These are phyloP conservation scores for Alternaria panax DNA, from an alignment of 2,329 filamentous ascomycete species.

Conservation along the genomic window DNA sequence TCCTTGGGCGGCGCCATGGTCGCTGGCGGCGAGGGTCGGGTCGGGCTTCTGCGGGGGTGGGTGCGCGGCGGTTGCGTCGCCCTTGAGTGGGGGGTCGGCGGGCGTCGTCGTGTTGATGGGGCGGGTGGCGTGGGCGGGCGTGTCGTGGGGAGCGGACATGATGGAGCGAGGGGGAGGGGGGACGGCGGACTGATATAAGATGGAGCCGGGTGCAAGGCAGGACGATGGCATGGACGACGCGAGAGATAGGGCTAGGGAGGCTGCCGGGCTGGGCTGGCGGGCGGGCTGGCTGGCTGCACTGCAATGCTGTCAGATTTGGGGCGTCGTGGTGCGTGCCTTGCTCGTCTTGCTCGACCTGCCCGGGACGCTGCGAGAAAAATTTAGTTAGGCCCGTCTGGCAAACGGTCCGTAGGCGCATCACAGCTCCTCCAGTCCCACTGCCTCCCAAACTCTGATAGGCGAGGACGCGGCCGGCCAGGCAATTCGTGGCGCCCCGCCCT, in stretches of 20 bases:
- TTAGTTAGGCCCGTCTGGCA: constrained; percentile 19
- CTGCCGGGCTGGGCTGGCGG: constrained; percentile 6
- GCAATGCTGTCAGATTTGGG: constrained; percentile 22
- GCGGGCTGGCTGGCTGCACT: constrained; percentile 14
- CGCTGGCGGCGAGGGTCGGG: constrained; percentile 45
- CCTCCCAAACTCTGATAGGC: constrained; percentile 3
- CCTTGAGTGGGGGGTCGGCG: constrained; percentile 27
- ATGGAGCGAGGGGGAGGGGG: constrained; percentile 32
- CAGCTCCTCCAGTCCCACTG: not conserved
- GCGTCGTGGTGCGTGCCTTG: not conserved
- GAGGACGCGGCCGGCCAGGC: constrained; percentile 14
- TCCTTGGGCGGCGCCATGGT: constrained; percentile 55
- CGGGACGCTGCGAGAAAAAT: constrained; percentile 23
- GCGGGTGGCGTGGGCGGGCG: constrained; percentile 26
- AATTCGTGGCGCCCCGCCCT: constrained; percentile 14
- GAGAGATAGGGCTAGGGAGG: constrained; percentile 23
- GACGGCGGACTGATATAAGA: constrained; percentile 17
- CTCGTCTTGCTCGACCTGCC: constrained; percentile 17
- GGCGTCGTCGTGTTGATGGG: constrained; percentile 30
- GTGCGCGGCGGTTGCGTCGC: constrained; percentile 42
- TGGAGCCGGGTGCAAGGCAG: constrained; percentile 13
- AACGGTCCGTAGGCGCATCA: constrained; percentile 24
- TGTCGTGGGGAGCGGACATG: constrained; percentile 42
- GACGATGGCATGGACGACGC: constrained; percentile 14
- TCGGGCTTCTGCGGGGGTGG: constrained; percentile 43